These are phyloP conservation scores for Benincasa hispida DNA, from an alignment of 306 rosid genomes.

Conservation along the genomic window DNA sequence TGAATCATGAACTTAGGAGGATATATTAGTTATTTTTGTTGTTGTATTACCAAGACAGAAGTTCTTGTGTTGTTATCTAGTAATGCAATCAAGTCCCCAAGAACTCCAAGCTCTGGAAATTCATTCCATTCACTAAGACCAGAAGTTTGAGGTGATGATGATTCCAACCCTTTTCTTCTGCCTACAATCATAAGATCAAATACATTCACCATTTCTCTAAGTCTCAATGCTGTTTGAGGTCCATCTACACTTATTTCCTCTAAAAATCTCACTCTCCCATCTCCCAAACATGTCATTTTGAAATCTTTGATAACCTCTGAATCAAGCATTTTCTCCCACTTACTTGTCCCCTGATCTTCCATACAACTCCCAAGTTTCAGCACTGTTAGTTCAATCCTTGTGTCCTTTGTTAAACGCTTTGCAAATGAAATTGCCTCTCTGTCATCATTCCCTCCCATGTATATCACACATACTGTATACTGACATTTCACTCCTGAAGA, in stretches of 20 bases:
- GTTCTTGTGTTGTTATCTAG: slow-evolving; percentile 32
- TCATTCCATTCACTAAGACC: slow-evolving; percentile 67
- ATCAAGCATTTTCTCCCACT: slow-evolving; percentile 15
- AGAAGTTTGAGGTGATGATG: slow-evolving; percentile 25
- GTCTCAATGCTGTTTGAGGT: slow-evolving; percentile 15
- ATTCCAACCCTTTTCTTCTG: slow-evolving; percentile 26
- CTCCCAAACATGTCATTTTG: background rate
- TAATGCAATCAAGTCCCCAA: slow-evolving; percentile 56
- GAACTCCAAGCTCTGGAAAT: slow-evolving; percentile 54
- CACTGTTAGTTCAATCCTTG: slow-evolving; percentile 12
- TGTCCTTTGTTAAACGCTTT: slow-evolving; percentile 30
- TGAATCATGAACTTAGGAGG: background rate
- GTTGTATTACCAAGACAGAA: slow-evolving; percentile 46
- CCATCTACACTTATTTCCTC: slow-evolving; percentile 17
- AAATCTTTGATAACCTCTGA: slow-evolving; percentile 4
- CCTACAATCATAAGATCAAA: slow-evolving; percentile 54
- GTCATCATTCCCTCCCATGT: slow-evolving; percentile 62
- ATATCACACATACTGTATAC: slow-evolving; percentile 32
- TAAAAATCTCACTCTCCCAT: background rate
- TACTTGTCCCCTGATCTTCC: background rate
- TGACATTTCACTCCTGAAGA: background rate
- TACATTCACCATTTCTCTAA: slow-evolving; percentile 14
- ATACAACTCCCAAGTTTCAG: background rate
- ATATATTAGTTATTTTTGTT: slow-evolving; percentile 29
- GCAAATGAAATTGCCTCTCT: slow-evolving; percentile 47